Percentiles rank a stretch among this genome's conserved stretches.
phyloP scores from a whole-genome alignment of 2,329 filamentous ascomycete genomes.

The Alternaria alternata region DNA sequence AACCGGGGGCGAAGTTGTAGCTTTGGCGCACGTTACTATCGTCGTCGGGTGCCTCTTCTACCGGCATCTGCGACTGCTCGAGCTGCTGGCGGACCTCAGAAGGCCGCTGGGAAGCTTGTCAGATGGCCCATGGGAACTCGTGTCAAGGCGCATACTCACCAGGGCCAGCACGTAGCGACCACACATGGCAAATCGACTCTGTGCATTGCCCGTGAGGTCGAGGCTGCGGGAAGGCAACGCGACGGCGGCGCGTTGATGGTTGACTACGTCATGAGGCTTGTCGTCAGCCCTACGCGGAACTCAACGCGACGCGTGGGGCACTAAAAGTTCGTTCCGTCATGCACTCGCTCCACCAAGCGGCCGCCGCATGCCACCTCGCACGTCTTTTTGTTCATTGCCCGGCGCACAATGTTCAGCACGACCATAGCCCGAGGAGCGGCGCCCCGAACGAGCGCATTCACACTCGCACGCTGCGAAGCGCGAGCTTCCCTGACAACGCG shows the following conservation, averaged over 20 bases:
- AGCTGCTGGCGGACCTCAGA: constrained; percentile 78
- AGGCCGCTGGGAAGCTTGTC: constrained; percentile 65
- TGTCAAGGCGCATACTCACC: constrained; percentile 53
- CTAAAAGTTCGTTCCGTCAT: constrained; percentile 40
- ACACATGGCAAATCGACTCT: constrained; percentile 63
- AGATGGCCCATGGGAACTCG: constrained; percentile 7
- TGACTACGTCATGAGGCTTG: constrained; percentile 22
- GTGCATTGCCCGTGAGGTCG: constrained; percentile 21
- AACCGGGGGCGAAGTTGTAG: constrained; percentile 93
- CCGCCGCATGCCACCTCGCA: constrained; percentile 15
- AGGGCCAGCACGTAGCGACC: constrained; percentile 71
- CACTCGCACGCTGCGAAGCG: constrained; percentile 37
- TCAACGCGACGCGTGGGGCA: constrained; percentile 28
- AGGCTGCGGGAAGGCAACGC: too few species aligned
- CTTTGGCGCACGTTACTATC: constrained; percentile 71
- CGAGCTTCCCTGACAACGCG: constrained; percentile 23
- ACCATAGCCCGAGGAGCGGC: constrained; percentile 38
- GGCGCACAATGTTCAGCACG: constrained; percentile 49
- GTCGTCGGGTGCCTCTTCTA: constrained; percentile 75
- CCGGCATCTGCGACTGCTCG: constrained; percentile 75
- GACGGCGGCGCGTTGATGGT: not conserved
- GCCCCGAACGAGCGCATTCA: constrained; percentile 28
- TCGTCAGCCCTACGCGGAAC: constrained; percentile 40
- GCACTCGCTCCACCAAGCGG: constrained; percentile 25
- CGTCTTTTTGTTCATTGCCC: constrained; percentile 23